A percentile compares a stretch with the other conserved stretches of the same genome.
phyloP scores from a whole-genome alignment of 768 basidiomycete genomes.

The Aureoboletus auriporus region DNA sequence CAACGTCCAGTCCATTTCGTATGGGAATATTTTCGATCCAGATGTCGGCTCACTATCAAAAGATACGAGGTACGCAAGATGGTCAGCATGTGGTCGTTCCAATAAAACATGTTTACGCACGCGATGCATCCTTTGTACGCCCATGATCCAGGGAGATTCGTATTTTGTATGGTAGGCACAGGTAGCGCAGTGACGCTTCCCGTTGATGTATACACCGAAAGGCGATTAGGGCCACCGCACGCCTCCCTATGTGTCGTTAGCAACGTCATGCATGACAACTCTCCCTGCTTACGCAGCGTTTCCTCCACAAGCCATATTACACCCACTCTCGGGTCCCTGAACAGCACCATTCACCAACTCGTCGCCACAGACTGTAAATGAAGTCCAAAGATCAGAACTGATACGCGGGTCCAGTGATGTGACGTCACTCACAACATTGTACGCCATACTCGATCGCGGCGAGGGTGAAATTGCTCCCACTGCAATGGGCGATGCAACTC shows the following conservation, averaged over 20 bases:
- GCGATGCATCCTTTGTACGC: slow-evolving; percentile 61
- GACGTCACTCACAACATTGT: slow-evolving; percentile 42
- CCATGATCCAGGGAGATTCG: slow-evolving; percentile 61
- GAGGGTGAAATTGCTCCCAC: slow-evolving; percentile 50
- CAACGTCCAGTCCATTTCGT: slow-evolving; percentile 51
- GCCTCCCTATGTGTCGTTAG: slow-evolving; percentile 43
- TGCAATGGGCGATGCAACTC: slow-evolving; percentile 59
- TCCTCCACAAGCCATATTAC: slow-evolving; percentile 74
- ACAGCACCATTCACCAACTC: slow-evolving; percentile 59
- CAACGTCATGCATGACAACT: background rate
- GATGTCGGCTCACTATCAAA: slow-evolving; percentile 43
- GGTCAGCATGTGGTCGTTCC: background rate
- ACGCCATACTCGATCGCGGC: slow-evolving; percentile 66
- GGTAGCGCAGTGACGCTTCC: slow-evolving; percentile 50
- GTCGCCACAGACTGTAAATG: slow-evolving; percentile 64
- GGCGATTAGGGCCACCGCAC: slow-evolving; percentile 70
- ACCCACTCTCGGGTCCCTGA: slow-evolving; percentile 43
- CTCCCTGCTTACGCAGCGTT: slow-evolving; percentile 48
- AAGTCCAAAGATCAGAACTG: background rate
- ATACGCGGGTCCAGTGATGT: background rate
- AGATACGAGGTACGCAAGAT: background rate
- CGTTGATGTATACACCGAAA: slow-evolving; percentile 63
- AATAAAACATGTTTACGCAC: slow-evolving; percentile 34
- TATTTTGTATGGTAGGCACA: slow-evolving; percentile 53
- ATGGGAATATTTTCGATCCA: slow-evolving; percentile 49